A percentile compares a stretch with the other conserved stretches of the same genome.
These are phyloP conservation scores for Candida labiduridarum DNA, from an alignment of 1,139 yeast genomes.

Conservation along the genomic window DNA sequence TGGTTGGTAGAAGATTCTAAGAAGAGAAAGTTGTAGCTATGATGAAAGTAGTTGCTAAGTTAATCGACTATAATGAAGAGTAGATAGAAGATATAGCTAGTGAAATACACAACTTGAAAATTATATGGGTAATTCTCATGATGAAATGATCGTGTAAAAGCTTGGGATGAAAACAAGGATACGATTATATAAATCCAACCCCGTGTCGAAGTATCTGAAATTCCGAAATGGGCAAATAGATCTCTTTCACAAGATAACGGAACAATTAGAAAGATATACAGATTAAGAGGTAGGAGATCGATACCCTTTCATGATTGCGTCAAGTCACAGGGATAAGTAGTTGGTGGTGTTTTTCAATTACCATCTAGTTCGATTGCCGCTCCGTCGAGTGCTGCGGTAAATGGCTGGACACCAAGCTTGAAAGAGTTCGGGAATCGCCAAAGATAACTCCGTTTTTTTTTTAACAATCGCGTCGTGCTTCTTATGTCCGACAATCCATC, in stretches of 20 bases:
- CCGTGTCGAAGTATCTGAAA: too few species aligned
- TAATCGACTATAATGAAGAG: conserved; percentile 17
- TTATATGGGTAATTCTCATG: not conserved
- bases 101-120: not conserved
- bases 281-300: not conserved
- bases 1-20: conserved; percentile 57
- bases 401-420: too few species aligned
- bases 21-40: conserved; percentile 62
- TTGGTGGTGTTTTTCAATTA: not conserved
- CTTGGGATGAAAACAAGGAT: too few species aligned
- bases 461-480: too few species aligned
- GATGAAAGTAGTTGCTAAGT: conserved; percentile 27
- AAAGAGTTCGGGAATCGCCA: too few species aligned
- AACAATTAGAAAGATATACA: not conserved
- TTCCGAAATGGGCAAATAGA: not conserved
- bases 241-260: not conserved
- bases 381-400: too few species aligned
- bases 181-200: too few species aligned
- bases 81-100: not conserved
- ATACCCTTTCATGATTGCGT: not conserved
- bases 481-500: too few species aligned
- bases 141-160: not conserved
- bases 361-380: too few species aligned
- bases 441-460: too few species aligned
- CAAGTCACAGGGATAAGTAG: conserved; percentile 5